Evolutionary conservation across 1,139 yeast genomes (phyloP).

Genomic region (Suhomyces bribrorum): DNA sequence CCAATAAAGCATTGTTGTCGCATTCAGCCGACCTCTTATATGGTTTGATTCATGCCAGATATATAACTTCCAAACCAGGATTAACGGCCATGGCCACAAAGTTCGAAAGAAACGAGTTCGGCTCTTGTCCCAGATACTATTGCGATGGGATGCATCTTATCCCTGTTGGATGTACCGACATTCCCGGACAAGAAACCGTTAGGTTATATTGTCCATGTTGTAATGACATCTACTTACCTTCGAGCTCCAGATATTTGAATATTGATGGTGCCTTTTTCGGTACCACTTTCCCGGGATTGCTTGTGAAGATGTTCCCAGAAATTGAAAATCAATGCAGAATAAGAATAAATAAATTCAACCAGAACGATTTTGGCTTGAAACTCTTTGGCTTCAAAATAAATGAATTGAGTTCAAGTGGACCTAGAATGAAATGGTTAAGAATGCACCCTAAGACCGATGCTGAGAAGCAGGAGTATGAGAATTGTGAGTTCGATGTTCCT

Average conservation of each 20-base stretch:
- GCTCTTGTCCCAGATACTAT: conserved; percentile 85
- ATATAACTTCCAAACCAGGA: conserved; percentile 86
- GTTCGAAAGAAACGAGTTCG: conserved; percentile 86
- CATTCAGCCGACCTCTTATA: conserved; percentile 90
- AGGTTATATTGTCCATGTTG: conserved; percentile 93
- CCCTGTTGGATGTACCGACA: conserved; percentile 90
- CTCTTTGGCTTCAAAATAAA: conserved; percentile 86
- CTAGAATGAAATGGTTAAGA: conserved; percentile 94
- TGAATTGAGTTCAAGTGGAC: conserved; percentile 77
- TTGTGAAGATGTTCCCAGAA: conserved; percentile 87
- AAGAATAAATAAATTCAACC: conserved; percentile 53
- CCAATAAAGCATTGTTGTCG: conserved; percentile 74
- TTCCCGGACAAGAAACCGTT: conserved; percentile 90
- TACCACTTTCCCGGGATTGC: conserved; percentile 90
- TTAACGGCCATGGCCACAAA: conserved; percentile 94
- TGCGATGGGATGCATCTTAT: conserved; percentile 92
- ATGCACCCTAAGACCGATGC: conserved; percentile 62
- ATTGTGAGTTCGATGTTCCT: conserved; percentile 64
- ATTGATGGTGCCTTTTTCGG: conserved; percentile 98
- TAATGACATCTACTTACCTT: conserved; percentile 85
- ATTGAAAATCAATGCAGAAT: conserved; percentile 59
- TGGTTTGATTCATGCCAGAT: conserved; percentile 93
- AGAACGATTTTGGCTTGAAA: conserved; percentile 63
- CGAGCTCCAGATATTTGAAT: conserved; percentile 78
- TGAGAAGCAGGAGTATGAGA: conserved; percentile 59